Conservation (phyloP, 805 yeast species). For the Yarrowia sp. region DNA sequence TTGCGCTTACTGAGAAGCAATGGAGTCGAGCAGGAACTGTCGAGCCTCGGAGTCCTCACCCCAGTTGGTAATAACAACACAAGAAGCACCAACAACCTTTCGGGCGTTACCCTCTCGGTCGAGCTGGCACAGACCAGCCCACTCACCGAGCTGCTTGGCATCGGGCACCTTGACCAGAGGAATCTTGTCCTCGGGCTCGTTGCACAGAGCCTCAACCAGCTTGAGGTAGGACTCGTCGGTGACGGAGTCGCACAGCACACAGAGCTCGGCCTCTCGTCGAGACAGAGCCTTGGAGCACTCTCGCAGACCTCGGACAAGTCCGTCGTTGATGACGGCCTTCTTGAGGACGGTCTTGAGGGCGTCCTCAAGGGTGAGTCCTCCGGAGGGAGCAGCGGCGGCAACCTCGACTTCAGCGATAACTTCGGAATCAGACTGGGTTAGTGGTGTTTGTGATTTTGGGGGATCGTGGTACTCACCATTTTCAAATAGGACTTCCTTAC, state of each 20-base stretch:
- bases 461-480: conserved; percentile 11
- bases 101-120: conserved; percentile 99
- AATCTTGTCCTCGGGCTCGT: conserved; percentile 93
- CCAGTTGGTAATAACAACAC: conserved; percentile 99
- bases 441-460: background rate
- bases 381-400: conserved; percentile 77
- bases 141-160: conserved; percentile 99
- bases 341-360: conserved; percentile 97
- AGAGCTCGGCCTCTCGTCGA: conserved; percentile 95
- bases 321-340: conserved; percentile 97
- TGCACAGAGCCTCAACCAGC: conserved; percentile 98
- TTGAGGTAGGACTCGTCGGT: conserved; percentile 95
- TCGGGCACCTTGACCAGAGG: conserved; percentile 99
- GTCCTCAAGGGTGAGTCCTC: conserved; percentile 94
- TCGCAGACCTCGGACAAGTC: conserved; percentile 99
- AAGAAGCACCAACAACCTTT: conserved; percentile 99
- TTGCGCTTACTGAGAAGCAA: conserved; percentile 73
- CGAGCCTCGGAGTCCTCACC: conserved; percentile 99
- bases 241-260: conserved; percentile 96
- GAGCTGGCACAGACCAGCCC: conserved; percentile 99
- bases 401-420: conserved; percentile 78
- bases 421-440: conserved; percentile 82
- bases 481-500: conserved; percentile 26
- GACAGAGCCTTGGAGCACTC: conserved; percentile 99
- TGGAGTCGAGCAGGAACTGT: conserved; percentile 91